phyloP scores from a whole-genome alignment of 495 filamentous ascomycete species.

The Hypoxylon lienhwacheense region DNA sequence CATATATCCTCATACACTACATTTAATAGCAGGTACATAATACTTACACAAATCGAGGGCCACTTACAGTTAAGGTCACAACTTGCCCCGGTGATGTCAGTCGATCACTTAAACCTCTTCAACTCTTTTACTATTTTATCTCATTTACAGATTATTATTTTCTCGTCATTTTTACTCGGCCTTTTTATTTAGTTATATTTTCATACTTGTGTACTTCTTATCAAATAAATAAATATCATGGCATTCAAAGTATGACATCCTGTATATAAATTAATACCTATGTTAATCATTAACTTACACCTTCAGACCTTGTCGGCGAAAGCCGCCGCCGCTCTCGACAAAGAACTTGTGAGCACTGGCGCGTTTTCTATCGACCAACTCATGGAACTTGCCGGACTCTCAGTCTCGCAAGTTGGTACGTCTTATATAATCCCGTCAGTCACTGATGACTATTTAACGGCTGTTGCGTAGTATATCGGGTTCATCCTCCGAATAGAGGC shows the following conservation, averaged over 20 bases:
- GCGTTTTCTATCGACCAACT: constrained; percentile 95
- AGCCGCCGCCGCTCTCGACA: constrained; percentile 83
- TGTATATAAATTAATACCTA: not conserved
- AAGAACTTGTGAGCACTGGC: constrained; percentile 90
- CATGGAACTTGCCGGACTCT: constrained; percentile 94
- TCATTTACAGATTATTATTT: too few species aligned
- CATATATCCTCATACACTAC: too few species aligned
- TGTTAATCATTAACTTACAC: constrained; percentile 22
- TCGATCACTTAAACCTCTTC: constrained; percentile 17
- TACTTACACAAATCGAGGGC: constrained; percentile 20
- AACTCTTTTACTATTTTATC: not conserved
- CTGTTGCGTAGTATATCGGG: constrained; percentile 65
- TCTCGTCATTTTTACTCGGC: not conserved
- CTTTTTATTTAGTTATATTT: not conserved
- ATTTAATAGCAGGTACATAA: not conserved
- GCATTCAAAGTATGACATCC: constrained; percentile 49
- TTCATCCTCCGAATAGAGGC: constrained; percentile 76
- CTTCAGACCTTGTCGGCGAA: constrained; percentile 80
- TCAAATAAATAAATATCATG: constrained; percentile 43
- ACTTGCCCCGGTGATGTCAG: constrained; percentile 37
- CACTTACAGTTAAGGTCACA: constrained; percentile 13
- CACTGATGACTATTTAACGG: constrained; percentile 8
- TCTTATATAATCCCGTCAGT: constrained; percentile 1
- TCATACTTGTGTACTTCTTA: not conserved
- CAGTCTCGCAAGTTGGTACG: constrained; percentile 88